Conservation (phyloP, 83 land plant genomes). For the Diphasiastrum complanatum region DNA sequence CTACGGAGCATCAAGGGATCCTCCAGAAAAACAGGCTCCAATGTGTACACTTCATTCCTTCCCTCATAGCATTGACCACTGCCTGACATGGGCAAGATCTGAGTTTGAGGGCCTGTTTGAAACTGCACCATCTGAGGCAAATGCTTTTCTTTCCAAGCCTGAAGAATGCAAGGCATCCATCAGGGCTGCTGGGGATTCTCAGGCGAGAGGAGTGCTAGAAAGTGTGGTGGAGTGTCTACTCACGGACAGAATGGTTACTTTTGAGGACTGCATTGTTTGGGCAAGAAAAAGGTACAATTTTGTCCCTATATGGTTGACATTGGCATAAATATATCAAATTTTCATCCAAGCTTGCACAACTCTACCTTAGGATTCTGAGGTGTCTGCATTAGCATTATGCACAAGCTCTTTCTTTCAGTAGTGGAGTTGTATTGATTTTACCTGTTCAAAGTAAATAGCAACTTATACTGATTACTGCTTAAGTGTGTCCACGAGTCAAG, state of each 20-base stretch:
- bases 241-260: conserved; percentile 4
- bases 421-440: no score
- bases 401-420: no score
- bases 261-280: conserved; percentile 17
- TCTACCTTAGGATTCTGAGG: no score
- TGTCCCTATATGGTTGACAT: no score
- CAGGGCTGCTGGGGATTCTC: conserved; percentile 11
- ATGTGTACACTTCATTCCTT: conserved; percentile 13
- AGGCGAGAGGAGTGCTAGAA: neutral
- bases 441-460: no score
- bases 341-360: no score
- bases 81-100: no score
- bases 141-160: conserved; percentile 3
- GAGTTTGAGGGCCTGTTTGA: conserved; percentile 12
- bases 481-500: no score
- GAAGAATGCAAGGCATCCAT: neutral
- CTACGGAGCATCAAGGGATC: conserved; percentile 13
- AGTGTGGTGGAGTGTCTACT: conserved; percentile 2
- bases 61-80: conserved; percentile 15
- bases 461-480: no score
- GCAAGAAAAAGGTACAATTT: no score
- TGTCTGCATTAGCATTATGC: no score
- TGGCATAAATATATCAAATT: no score
- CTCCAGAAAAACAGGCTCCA: conserved; percentile 14
- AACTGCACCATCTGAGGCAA: conserved; percentile 6